A percentile compares a stretch with the other conserved stretches of the same genome.
phyloP scores from a whole-genome alignment of 805 yeast species.

The Grigorovia transvaalensis region DNA sequence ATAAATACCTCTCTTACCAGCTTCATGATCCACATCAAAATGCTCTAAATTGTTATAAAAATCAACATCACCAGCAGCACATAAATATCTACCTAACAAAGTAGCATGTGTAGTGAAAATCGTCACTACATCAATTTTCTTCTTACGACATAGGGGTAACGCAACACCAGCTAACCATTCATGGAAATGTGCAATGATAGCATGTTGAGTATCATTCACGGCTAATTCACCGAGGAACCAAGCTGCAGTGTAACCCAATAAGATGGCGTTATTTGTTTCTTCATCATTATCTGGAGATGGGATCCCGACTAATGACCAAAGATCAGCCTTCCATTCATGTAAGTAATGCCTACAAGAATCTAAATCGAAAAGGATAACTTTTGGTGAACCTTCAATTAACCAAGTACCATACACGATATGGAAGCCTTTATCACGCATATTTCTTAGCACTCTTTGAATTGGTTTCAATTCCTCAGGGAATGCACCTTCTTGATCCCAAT shows the following conservation, averaged over 20 bases:
- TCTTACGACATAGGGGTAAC: constrained; percentile 79
- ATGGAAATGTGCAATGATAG: constrained; percentile 89
- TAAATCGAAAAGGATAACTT: constrained; percentile 80
- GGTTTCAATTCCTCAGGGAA: constrained; percentile 22
- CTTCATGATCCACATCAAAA: constrained; percentile 95
- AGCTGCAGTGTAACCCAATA: constrained; percentile 86
- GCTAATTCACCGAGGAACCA: constrained; percentile 96
- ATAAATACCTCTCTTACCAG: constrained; percentile 94
- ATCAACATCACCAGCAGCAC: constrained; percentile 96
- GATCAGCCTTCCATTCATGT: constrained; percentile 89
- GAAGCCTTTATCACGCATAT: constrained; percentile 78
- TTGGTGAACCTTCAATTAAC: constrained; percentile 98
- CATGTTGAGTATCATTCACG: constrained; percentile 72
- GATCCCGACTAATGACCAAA: constrained; percentile 85
- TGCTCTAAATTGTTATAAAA: constrained; percentile 82
- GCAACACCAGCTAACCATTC: constrained; percentile 99
- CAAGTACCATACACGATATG: constrained; percentile 83
- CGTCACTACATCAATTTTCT: constrained; percentile 88
- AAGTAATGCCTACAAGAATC: constrained; percentile 60
- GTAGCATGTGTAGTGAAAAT: constrained; percentile 97
- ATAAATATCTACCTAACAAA: constrained; percentile 81
- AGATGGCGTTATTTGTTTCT: constrained; percentile 87
- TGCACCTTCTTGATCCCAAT: constrained; percentile 38
- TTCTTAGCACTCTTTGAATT: constrained; percentile 43
- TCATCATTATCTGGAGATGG: constrained; percentile 85